Evolutionary conservation across 345 rosid species (phyloP), one percentile per base, ranked within the genome.

Genomic region (Limnanthes douglasii): DNA sequence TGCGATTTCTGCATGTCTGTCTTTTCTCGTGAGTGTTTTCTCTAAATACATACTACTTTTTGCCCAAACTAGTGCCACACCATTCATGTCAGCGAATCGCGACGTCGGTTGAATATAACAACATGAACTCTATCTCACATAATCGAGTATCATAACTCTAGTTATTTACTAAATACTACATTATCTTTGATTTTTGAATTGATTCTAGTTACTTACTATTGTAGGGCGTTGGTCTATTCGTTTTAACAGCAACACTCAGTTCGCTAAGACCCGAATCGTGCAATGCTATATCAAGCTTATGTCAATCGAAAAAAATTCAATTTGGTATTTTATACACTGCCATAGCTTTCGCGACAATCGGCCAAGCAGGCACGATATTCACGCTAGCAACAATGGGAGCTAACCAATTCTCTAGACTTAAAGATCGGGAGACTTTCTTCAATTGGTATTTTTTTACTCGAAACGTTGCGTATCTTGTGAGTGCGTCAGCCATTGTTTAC

Each of bases 321-420:
- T 48, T 18, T 6, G 46, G 21, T 0, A 6, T 43, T 16, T 15
- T 49, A 3, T 56, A 42, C 10, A 15, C 14, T 0, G 45, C 33
- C 11, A 15, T 44, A 5, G 22, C 47, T 15, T 15, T 50, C 26
- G 43, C 52, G 2, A 17, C 52, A 0, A 14, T 56, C 3, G 62
- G 62, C 13, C 6, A 23, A 2, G 62, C 50, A 2, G 46, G 24
- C 14, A 45, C 43, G 3, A 39, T 50, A n/a, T 56, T 42, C 25
- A 49, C 62, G 6, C 19, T 46, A 5, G 60, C 48, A 33, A 19
- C 60, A 18, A 20, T 54, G 37, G 60, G 60, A 34, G 60, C 53
- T 3, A 41, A 54, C 20, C 60, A 54, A 13, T 30, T 46, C 5
- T 28, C 46, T 1, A 54, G 22, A 1, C 26, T 45, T 10, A 8